phyloP scores from a whole-genome alignment of 208 protist genomes.

The Acanthamoeba castellanii region DNA sequence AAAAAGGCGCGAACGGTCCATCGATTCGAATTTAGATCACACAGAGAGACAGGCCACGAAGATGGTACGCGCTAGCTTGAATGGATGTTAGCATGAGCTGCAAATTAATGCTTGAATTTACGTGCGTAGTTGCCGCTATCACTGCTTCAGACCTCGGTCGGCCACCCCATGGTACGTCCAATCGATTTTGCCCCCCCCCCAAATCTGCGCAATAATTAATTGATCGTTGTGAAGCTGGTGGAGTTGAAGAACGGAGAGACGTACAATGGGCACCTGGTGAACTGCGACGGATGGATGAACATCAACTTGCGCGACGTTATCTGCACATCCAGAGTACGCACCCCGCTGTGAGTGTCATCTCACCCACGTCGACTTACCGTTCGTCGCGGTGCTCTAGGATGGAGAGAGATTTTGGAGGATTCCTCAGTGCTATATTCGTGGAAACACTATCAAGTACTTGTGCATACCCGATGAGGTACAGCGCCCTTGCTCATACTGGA shows the following conservation, averaged over 20 bases:
- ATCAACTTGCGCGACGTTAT: conserved; percentile 91
- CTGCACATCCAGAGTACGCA: conserved; percentile 90
- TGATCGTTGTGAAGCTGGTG: conserved; percentile 86
- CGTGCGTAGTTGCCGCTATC: conserved; percentile 42
- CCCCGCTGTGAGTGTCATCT: not conserved
- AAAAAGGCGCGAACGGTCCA: not conserved
- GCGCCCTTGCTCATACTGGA: too few species aligned
- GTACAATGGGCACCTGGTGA: conserved; percentile 92
- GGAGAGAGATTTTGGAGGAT: conserved; percentile 93
- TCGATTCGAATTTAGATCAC: too few species aligned
- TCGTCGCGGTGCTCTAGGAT: conserved; percentile 81
- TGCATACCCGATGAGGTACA: conserved; percentile 90
- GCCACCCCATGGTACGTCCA: conserved; percentile 29
- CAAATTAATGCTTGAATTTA: not conserved
- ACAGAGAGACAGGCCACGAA: not conserved
- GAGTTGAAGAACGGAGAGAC: conserved; percentile 96
- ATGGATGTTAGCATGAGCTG: not conserved
- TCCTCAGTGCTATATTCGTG: conserved; percentile 91
- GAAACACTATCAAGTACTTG: conserved; percentile 94
- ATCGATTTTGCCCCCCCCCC: not conserved
- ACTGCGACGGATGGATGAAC: conserved; percentile 94
- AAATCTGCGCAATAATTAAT: not conserved
- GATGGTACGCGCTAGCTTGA: not conserved
- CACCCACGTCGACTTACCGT: not conserved
- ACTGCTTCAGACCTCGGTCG: conserved; percentile 25